Evolutionary conservation across 495 filamentous ascomycete species (phyloP), one percentile per base, ranked within the genome.

Genomic region (Penicillium chermesinum): DNA sequence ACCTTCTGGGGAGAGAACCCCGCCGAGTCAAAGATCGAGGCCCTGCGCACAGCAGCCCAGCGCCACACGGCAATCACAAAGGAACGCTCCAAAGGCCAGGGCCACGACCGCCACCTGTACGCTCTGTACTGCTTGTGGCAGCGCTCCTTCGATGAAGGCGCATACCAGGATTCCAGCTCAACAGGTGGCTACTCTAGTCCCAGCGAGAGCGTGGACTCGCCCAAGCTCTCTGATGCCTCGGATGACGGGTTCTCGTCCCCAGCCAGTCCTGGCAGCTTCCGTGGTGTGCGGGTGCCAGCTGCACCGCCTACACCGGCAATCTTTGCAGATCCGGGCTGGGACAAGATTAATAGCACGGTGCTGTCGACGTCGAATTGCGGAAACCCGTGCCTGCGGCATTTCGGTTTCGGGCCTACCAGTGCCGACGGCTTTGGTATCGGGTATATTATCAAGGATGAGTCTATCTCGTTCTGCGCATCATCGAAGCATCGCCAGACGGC

Each of bases 381-480:
- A 46, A 98, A 98, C 68, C 93, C 93, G 2, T 91, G 87, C n/a
- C 79, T 98, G 12, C 85, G 93, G 1, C 89, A 96, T 39, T 98
- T 98, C 57, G 93, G 93, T 9, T 98, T 98, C 66, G 93, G 93
- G 0, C 93, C 93, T 2, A 94, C 90, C 0, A 91, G 86, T 2
- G 91, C 85, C 20, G 94, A 97, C 44, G 93, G 93, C 0, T 97
- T 97, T 64, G 93, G 94, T 10, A 95, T 98, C 46, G 93, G 93
- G 10, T 98, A 98, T 67, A 97, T 98, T 57, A 96, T 98, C 80
- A 98, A 98, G 66, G 91, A 96, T 58, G 91, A 96, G 32, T 76
- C 79, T 40, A 85, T 98, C 56, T 88, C 83, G 25, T 94, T 98
- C 63, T 96, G 93, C 64, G 90, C 91, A 0, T 84, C 81, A 9